Evolutionary conservation across 2,329 filamentous ascomycete species (phyloP).

Genomic region (Xenoacremonium recifei): DNA sequence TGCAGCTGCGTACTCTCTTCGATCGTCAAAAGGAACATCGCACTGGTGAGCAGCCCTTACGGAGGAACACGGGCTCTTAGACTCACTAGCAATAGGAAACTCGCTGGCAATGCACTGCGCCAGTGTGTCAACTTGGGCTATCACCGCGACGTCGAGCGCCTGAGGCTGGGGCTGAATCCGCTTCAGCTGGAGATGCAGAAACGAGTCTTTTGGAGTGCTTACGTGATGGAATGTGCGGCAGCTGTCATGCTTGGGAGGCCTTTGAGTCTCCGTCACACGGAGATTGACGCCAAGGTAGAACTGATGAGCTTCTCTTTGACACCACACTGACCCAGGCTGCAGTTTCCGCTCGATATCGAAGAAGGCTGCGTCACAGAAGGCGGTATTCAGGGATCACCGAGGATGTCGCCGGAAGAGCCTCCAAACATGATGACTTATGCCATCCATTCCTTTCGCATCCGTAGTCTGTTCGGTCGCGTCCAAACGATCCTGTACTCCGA

Average conservation of each 20-base stretch:
- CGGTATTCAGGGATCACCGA: too few relatives aligned
- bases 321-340: too few relatives aligned
- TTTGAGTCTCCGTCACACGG: not conserved
- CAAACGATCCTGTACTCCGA: not conserved
- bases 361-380: too few relatives aligned
- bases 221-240: not conserved
- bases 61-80: too few relatives aligned
- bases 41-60: too few relatives aligned
- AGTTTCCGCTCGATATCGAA: too few relatives aligned
- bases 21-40: too few relatives aligned
- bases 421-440: not conserved
- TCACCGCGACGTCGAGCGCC: not conserved
- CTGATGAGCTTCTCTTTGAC: too few relatives aligned
- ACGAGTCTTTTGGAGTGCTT: not conserved
- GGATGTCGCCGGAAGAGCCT: not conserved
- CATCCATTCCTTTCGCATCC: not conserved
- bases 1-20: conserved; percentile 26
- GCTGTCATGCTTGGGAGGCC: not conserved
- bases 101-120: not conserved
- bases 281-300: not conserved
- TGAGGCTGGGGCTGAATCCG: not conserved
- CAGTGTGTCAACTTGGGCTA: not conserved
- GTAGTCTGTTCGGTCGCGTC: not conserved
- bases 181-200: not conserved
- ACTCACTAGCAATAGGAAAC: too few relatives aligned